phyloP scores from a whole-genome alignment of 1,284 basidiomycete species.

The Ustilago cynodontis region DNA sequence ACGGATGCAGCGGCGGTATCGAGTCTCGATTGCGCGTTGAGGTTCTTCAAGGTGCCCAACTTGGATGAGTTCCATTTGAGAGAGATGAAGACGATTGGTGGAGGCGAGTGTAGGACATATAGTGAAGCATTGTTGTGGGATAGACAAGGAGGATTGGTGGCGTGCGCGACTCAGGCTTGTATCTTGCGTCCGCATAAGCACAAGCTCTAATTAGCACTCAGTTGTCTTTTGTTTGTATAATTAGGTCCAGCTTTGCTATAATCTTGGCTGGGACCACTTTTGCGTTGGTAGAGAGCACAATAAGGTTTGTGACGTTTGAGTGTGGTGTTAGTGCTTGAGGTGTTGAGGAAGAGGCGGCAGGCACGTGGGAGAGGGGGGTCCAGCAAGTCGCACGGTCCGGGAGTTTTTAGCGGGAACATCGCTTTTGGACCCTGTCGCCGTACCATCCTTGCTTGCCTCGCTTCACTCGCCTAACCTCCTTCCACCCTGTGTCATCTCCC shows the following conservation, averaged over 20 bases:
- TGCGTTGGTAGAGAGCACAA: no score
- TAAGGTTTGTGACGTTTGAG: no score
- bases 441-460: constrained; percentile 8
- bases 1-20: constrained; percentile 48
- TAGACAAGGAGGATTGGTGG: constrained; percentile 36
- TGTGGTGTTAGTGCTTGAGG: neutral
- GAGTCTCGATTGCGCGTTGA: constrained; percentile 62
- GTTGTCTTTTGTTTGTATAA: no score
- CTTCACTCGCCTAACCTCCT: neutral
- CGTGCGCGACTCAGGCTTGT: constrained; percentile 52
- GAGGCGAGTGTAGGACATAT: constrained; percentile 55
- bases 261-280: no score
- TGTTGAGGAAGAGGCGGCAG: neutral
- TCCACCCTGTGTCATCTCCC: no score
- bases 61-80: constrained; percentile 53
- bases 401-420: neutral
- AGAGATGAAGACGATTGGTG: constrained; percentile 52
- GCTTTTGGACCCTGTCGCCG: constrained; percentile 34
- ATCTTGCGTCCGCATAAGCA: constrained; percentile 33
- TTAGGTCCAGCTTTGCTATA: no score
- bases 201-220: constrained; percentile 10
- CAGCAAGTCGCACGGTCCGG: neutral
- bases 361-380: neutral
- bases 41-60: constrained; percentile 57
- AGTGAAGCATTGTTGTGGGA: constrained; percentile 52